Conservation (phyloP, 768 basidiomycete species). For the Hericium rajendrae region DNA sequence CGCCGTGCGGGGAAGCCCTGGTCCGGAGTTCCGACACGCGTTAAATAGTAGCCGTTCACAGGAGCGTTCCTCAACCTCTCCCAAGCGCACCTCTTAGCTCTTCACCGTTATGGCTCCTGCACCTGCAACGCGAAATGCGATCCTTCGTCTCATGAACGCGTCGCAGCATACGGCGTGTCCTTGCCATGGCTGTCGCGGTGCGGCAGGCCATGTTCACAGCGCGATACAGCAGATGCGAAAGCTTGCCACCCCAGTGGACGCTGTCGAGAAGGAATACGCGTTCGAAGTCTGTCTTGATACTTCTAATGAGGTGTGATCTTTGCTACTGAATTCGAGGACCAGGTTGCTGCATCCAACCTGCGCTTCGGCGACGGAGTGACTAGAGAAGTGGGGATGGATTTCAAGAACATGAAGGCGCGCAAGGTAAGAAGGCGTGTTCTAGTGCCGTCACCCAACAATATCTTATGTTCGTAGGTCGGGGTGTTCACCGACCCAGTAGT, state of each 20-base stretch:
- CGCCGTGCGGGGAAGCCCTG: background rate
- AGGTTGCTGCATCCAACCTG: constrained; percentile 83
- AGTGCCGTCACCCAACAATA: background rate
- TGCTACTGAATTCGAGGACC: background rate
- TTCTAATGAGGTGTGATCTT: too few species aligned
- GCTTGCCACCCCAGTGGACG: constrained; percentile 69
- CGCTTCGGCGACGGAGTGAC: constrained; percentile 89
- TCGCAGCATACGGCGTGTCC: constrained; percentile 70
- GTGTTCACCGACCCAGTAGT: constrained; percentile 91
- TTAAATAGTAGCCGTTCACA: background rate
- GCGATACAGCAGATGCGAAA: constrained; percentile 55
- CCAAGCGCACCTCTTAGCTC: constrained; percentile 2
- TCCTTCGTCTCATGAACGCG: constrained; percentile 66
- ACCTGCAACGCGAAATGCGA: constrained; percentile 44
- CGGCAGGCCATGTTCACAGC: constrained; percentile 30
- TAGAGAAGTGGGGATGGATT: constrained; percentile 84
- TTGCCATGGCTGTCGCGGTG: constrained; percentile 58
- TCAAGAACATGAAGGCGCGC: constrained; percentile 86
- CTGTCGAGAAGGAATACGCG: constrained; percentile 78
- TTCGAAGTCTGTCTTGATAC: constrained; percentile 51
- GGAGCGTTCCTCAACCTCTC: background rate
- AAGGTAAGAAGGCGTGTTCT: constrained; percentile 43
- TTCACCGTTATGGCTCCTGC: constrained; percentile 16
- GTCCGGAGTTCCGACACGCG: background rate
- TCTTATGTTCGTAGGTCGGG: constrained; percentile 50